Percentiles rank a stretch among this genome's conserved stretches.
Evolutionary conservation across 2,329 filamentous ascomycete genomes (phyloP).

Genomic region (Trichoderma lentiforme): DNA sequence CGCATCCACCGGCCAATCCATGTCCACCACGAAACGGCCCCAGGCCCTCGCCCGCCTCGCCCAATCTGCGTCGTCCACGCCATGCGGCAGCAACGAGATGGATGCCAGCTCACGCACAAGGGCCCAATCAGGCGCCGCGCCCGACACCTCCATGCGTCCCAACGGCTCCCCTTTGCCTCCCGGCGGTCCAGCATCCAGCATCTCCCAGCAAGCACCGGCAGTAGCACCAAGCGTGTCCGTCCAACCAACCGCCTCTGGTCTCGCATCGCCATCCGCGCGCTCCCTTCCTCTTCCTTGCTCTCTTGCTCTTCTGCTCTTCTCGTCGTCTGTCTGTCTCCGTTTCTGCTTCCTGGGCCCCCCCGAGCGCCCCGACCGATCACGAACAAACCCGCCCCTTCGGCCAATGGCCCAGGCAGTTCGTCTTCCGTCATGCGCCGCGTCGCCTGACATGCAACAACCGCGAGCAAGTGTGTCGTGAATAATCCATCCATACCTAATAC

Average conservation of each 20-base stretch:
- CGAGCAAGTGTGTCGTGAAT: constrained; percentile 11
- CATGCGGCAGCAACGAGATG: constrained; percentile 25
- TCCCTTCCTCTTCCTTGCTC: neutral
- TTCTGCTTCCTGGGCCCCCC: neutral
- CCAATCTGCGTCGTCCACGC: constrained; percentile 31
- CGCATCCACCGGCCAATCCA: constrained; percentile 25
- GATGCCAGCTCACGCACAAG: constrained; percentile 25
- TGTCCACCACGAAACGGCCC: constrained; percentile 22
- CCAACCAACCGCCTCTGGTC: neutral
- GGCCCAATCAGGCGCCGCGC: constrained; percentile 31
- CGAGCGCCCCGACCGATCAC: constrained; percentile 16
- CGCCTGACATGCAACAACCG: constrained; percentile 12
- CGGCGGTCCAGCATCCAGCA: neutral
- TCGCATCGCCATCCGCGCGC: neutral
- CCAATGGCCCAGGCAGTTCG: constrained; percentile 9
- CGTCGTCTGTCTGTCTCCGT: neutral
- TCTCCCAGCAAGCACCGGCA: neutral
- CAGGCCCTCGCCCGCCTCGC: neutral
- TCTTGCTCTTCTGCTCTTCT: neutral
- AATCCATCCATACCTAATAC: neutral
- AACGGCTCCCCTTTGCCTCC: neutral
- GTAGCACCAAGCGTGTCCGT: constrained; percentile 1
- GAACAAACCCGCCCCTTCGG: neutral
- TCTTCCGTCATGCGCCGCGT: constrained; percentile 14
- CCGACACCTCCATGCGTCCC: constrained; percentile 16